These are phyloP conservation scores for Musa acuminata DNA, from an alignment of 176 grass and related monocot species.

Conservation along the genomic window DNA sequence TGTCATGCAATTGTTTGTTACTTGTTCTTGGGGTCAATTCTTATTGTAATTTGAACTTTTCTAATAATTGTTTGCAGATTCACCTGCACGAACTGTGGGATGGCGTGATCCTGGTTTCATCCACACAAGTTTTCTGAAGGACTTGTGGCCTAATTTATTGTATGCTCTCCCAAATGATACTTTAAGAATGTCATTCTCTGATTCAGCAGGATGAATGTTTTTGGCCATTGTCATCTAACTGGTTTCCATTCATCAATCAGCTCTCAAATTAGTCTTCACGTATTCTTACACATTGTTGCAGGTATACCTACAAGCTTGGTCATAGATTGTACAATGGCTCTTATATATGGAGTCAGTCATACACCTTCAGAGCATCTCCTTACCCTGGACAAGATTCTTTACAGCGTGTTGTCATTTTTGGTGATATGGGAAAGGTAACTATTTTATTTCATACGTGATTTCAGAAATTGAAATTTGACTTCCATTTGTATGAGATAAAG, in stretches of 20 bases:
- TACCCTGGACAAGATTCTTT: constrained; percentile 81
- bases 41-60: not conserved
- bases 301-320: constrained; percentile 72
- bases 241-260: not conserved
- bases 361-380: constrained; percentile 78
- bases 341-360: constrained; percentile 53
- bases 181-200: constrained; percentile 7
- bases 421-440: constrained; percentile 95
- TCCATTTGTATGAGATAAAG: not conserved
- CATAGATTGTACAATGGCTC: constrained; percentile 54
- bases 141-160: constrained; percentile 79
- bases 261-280: constrained; percentile 1
- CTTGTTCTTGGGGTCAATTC: not conserved
- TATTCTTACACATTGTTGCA: constrained; percentile 33
- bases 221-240: not conserved
- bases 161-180: constrained; percentile 1
- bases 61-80: constrained; percentile 28
- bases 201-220: not conserved
- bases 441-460: constrained; percentile 1
- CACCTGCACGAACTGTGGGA: constrained; percentile 84
- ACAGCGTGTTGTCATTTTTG: constrained; percentile 75
- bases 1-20: not conserved
- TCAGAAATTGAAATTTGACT: not conserved
- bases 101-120: constrained; percentile 92
- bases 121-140: constrained; percentile 79